Percentiles rank a stretch among this genome's conserved stretches.
Conservation (phyloP, 2,329 filamentous ascomycete species). For the Aspergillus arachidicola region DNA sequence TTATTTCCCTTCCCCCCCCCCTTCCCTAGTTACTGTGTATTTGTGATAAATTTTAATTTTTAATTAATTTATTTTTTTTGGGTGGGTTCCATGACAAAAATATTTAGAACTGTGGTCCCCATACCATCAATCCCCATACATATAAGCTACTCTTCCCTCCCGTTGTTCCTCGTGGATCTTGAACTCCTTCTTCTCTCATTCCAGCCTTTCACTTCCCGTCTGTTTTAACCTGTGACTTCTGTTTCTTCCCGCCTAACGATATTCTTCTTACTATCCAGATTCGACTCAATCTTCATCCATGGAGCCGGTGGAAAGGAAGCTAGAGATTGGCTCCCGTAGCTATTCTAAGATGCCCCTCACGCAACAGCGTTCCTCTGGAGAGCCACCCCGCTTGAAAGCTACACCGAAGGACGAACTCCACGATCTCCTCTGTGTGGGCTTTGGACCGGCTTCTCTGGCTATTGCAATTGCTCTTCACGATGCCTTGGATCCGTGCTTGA, state of each 20-base stretch:
- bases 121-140: slow-evolving; percentile 15
- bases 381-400: slow-evolving; percentile 53
- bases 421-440: slow-evolving; percentile 88
- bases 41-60: neutral
- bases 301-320: slow-evolving; percentile 25
- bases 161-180: slow-evolving; percentile 13
- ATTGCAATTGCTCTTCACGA: slow-evolving; percentile 90
- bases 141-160: slow-evolving; percentile 17
- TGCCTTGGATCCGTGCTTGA: slow-evolving; percentile 55
- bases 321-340: slow-evolving; percentile 31
- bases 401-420: slow-evolving; percentile 66
- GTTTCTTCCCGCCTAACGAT: neutral
- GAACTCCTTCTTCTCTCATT: slow-evolving; percentile 5
- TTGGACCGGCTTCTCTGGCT: slow-evolving; percentile 86
- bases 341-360: slow-evolving; percentile 25
- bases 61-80: slow-evolving; percentile 1
- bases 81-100: neutral
- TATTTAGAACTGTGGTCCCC: slow-evolving; percentile 12
- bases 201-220: neutral
- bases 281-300: slow-evolving; percentile 16
- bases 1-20: neutral
- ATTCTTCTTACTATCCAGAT: neutral
- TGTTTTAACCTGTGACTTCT: neutral
- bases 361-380: slow-evolving; percentile 24
- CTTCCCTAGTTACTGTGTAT: slow-evolving; percentile 4